Percentiles rank a stretch among this genome's conserved stretches.
These are phyloP conservation scores for Cyclaneusma minus DNA, from an alignment of 2,329 filamentous ascomycete genomes.

Conservation along the genomic window DNA sequence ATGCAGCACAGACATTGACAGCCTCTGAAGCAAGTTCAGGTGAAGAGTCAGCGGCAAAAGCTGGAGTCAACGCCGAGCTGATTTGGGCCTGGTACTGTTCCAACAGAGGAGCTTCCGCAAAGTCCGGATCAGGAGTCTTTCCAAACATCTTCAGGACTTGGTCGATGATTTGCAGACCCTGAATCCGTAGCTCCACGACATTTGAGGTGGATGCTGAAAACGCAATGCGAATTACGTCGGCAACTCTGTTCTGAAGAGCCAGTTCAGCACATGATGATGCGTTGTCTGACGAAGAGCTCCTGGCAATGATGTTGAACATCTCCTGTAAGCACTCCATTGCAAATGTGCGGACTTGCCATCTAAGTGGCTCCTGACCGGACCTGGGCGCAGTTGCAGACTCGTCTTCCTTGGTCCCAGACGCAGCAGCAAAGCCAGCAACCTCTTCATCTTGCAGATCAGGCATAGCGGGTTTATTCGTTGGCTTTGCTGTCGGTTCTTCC, in stretches of 20 bases:
- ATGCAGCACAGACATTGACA: constrained; percentile 94
- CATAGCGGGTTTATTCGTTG: constrained; percentile 32
- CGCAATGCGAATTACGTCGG: constrained; percentile 88
- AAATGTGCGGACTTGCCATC: constrained; percentile 93
- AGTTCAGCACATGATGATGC: constrained; percentile 64
- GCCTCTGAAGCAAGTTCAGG: constrained; percentile 91
- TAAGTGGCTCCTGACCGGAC: constrained; percentile 69
- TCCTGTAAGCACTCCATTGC: constrained; percentile 81
- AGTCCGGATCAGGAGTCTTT: constrained; percentile 88
- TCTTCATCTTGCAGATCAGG: constrained; percentile 92
- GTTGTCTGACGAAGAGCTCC: constrained; percentile 63
- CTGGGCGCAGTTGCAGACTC: constrained; percentile 32
- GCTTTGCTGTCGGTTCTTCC: constrained; percentile 29
- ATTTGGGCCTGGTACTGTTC: constrained; percentile 99
- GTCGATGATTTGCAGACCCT: constrained; percentile 86
- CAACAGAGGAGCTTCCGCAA: constrained; percentile 87
- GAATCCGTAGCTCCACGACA: constrained; percentile 77
- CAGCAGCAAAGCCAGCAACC: constrained; percentile 83
- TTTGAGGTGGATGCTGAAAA: constrained; percentile 94
- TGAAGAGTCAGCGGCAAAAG: constrained; percentile 89
- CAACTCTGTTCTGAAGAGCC: constrained; percentile 68
- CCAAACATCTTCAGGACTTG: constrained; percentile 92
- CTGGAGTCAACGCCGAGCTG: constrained; percentile 86
- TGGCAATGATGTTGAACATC: constrained; percentile 62
- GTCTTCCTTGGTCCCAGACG: constrained; percentile 38